Conservation (phyloP, 305 asterid genomes). For the Solanum hybrid region DNA sequence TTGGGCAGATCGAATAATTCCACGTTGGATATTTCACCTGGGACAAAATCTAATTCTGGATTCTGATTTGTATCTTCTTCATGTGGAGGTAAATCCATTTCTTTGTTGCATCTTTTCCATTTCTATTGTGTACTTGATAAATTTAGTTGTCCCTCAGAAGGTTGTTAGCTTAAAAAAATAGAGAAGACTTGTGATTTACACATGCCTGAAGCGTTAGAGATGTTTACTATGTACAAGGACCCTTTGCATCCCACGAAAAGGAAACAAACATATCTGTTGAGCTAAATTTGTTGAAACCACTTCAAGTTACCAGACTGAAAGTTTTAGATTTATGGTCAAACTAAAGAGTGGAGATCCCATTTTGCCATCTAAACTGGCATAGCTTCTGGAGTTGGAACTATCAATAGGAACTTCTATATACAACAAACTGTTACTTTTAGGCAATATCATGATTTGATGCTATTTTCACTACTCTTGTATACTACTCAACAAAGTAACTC, state of each 20-base stretch:
- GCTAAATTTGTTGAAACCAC: background rate
- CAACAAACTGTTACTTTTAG: background rate
- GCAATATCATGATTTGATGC: background rate
- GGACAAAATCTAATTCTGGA: constrained; percentile 80
- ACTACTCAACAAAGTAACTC: background rate
- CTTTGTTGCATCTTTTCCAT: background rate
- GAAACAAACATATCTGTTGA: background rate
- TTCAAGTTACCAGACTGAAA: background rate
- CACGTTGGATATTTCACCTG: constrained; percentile 81
- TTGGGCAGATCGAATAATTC: constrained; percentile 59
- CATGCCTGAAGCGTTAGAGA: background rate
- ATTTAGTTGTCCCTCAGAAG: background rate
- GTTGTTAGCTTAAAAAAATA: background rate
- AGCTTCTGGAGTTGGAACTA: background rate
- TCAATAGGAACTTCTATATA: background rate
- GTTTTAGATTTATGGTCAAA: background rate
- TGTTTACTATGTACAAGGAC: background rate
- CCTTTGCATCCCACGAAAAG: background rate
- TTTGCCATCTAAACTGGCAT: background rate
- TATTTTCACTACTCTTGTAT: background rate
- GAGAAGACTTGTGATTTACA: background rate
- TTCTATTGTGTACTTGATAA: background rate
- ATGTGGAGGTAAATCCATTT: constrained; percentile 51
- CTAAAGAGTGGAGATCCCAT: background rate
- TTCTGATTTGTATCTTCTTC: constrained; percentile 91